Evolutionary conservation across 495 filamentous ascomycete species (phyloP).

Genomic region (Lindgomyces ingoldianus): DNA sequence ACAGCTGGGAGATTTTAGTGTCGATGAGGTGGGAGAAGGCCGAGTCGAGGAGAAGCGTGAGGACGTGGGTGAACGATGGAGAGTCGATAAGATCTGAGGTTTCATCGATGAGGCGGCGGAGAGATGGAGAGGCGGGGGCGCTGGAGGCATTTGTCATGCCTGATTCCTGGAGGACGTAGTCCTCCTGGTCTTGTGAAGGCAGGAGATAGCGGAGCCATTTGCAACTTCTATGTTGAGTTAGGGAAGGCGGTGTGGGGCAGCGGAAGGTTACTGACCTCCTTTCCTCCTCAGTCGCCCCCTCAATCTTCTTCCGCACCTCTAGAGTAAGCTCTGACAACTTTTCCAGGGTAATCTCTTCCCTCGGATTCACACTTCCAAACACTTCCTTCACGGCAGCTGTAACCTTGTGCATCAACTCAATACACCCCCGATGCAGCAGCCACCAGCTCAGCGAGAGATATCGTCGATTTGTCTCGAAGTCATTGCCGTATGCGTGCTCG

Average conservation of each 20-base stretch:
- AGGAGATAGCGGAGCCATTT: conserved; percentile 87
- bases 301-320: conserved; percentile 79
- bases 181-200: conserved; percentile 73
- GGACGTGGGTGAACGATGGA: conserved; percentile 78
- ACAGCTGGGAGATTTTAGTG: conserved; percentile 70
- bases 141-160: conserved; percentile 62
- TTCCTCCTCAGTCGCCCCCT: conserved; percentile 68
- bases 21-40: conserved; percentile 81
- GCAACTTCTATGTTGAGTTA: conserved; percentile 42
- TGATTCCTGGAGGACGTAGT: conserved; percentile 77
- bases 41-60: conserved; percentile 82
- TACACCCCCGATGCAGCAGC: conserved; percentile 90
- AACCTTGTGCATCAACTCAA: conserved; percentile 74
- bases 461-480: conserved; percentile 89
- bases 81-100: conserved; percentile 95
- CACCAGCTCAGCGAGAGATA: conserved; percentile 98
- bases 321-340: conserved; percentile 74
- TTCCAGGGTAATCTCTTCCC: conserved; percentile 80
- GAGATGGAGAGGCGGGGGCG: conserved; percentile 55
- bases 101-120: conserved; percentile 90
- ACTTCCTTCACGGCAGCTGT: conserved; percentile 77
- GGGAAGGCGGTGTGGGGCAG: background rate
- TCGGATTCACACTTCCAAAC: conserved; percentile 81
- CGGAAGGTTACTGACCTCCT: conserved; percentile 54
- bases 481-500: conserved; percentile 78